phyloP scores from a whole-genome alignment of 805 yeast genomes.

The Saccharomycopsis malanga region DNA sequence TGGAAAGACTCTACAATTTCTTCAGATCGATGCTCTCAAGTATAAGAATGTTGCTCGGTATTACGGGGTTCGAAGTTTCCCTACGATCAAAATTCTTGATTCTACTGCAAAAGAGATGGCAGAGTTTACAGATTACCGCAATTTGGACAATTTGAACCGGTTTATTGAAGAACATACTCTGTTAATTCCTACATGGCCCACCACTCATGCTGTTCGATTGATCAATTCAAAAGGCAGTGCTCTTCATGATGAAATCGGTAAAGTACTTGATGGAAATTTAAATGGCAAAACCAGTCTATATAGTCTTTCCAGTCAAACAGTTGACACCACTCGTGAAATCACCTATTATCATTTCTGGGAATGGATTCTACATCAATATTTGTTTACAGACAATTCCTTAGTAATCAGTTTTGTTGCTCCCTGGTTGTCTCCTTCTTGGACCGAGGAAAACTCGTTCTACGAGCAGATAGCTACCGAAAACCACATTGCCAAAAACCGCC shows the following conservation, averaged over 20 bases:
- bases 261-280: not conserved
- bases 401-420: conserved; percentile 4
- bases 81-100: conserved; percentile 2
- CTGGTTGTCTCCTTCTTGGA: conserved; percentile 1
- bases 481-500: not conserved
- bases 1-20: not conserved
- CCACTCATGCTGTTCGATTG: not conserved
- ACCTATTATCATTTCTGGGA: conserved; percentile 1
- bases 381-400: not conserved
- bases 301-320: not conserved
- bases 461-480: not conserved
- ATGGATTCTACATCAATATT: not conserved
- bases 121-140: not conserved
- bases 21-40: not conserved
- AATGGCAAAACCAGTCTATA: not conserved
- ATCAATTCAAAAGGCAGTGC: not conserved
- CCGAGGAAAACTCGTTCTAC: not conserved
- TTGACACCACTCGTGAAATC: not conserved
- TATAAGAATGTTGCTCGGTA: not conserved
- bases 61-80: conserved; percentile 1
- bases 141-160: conserved; percentile 6
- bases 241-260: not conserved
- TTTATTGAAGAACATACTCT: conserved; percentile 1
- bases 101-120: not conserved
- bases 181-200: not conserved